Base-by-base conservation (phyloP, 768 basidiomycete genomes). In the Gloeostereum incarnatum region DNA sequence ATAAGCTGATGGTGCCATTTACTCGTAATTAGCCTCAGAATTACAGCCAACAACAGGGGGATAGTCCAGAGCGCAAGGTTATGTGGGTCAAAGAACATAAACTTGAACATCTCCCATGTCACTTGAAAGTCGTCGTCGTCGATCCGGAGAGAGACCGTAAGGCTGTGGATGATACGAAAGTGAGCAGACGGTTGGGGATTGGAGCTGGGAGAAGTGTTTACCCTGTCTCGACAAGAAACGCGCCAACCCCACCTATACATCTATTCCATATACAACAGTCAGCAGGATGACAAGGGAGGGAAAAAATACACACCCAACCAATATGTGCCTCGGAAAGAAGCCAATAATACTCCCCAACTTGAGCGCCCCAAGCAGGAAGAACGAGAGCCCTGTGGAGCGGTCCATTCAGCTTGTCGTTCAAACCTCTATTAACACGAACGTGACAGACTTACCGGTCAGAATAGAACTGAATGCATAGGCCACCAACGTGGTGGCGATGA, bases 301-400 rank as follows among this genome's bases (percentile, higher is more conserved):
- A 20, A 38, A 19, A 26, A 19, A 41, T 32, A 57, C 76, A 45
- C 50, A 86, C 75, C 93, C 93, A n/a, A 99, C 88, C 20, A 97
- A 73, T 52, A 97, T 96, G 52, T 96, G 92, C 10, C 94, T 70
- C 13, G 94, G 94, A 61, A 98, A 97, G 62, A 98, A 98, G 1
- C 92, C 92, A 24, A 96, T 81, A 6, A 98, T 60, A 5, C 75
- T 69, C 2, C 94, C 94, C 9, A 97, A 69, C 31, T 77, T 78
- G 46, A 93, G 76, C 11, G 72, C 74, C 10, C 92, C 92, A 14
- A 97, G 71, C n/a, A 86, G 58, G 58, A 93, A 79, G 59, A 96
- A 96, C 0, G 86, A 68, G 14, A 92, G 54, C 14, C 83, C 83
- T 81, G 48, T 24, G 33, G 13, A n/a, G 8, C 13, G 36, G 16